These are phyloP conservation scores for Linaria vulgaris DNA, from an alignment of 257 asterid genomes.

Conservation along the genomic window DNA sequence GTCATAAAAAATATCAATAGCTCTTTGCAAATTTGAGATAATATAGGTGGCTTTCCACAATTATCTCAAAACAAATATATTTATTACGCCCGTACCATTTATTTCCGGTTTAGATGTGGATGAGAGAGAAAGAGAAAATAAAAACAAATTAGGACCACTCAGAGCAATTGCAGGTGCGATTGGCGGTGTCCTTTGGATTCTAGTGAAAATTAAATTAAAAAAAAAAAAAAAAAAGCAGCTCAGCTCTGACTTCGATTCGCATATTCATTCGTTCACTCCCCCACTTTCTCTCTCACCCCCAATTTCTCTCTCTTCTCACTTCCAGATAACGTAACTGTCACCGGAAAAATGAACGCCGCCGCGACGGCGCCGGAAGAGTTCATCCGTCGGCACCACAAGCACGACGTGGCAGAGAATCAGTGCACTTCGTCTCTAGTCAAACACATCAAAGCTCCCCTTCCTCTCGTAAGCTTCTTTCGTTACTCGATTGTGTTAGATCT, in stretches of 20 bases:
- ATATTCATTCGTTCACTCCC: slow-evolving; percentile 35
- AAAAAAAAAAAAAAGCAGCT: too few species aligned
- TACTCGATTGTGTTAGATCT: slow-evolving; percentile 24
- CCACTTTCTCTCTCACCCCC: slow-evolving; percentile 17
- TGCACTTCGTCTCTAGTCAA: slow-evolving; percentile 75
- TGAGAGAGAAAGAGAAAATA: slow-evolving; percentile 20
- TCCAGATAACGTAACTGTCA: too few species aligned
- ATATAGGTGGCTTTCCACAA: too few species aligned
- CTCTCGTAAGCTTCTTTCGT: slow-evolving; percentile 50
- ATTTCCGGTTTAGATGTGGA: slow-evolving; percentile 27
- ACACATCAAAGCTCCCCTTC: slow-evolving; percentile 84
- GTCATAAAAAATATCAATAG: too few species aligned
- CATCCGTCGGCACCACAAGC: slow-evolving; percentile 72
- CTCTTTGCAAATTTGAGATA: neutral
- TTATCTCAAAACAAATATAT: too few species aligned
- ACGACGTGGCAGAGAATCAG: slow-evolving; percentile 66
- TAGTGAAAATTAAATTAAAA: too few species aligned
- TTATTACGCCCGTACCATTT: neutral
- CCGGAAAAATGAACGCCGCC: slow-evolving; percentile 47
- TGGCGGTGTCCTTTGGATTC: slow-evolving; percentile 50
- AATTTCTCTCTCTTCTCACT: neutral
- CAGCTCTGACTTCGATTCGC: slow-evolving; percentile 42
- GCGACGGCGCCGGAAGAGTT: slow-evolving; percentile 57
- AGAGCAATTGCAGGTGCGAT: slow-evolving; percentile 43
- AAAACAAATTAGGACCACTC: slow-evolving; percentile 40